Base-by-base conservation (phyloP, 345 rosid species). In the Eucalyptus shirleyi region DNA sequence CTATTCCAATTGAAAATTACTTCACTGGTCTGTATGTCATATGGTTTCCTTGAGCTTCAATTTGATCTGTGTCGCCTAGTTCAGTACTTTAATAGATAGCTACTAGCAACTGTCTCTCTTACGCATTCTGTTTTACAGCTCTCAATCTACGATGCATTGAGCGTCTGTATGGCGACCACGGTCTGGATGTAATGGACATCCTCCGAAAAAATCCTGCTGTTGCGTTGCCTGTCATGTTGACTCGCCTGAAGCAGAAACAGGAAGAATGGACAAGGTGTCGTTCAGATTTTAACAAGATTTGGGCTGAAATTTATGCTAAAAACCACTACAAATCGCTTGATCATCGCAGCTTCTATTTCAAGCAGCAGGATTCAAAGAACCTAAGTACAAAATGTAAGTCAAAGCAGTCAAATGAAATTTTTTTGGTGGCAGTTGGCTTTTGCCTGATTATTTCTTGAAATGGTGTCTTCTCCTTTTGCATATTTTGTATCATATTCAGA, bases 341-440 rank as follows among this genome's bases (percentile, higher is more conserved):
- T 94, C 99, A 98, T 90, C 99, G 98, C 87, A 98, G 99, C 95
- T 98, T 98, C 97, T 98, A 96, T 92, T 98, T 98, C 92, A 98
- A 97, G 95, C 98, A 98, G 92, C 98, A 98, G 94, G 99, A 98
- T 94, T 96, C 98, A 88, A 98, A 97, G 97, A 96, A 94, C 92
- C 92, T 98, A 96, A 96, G 97, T 92, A 92, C 96, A 87, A 98
- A 95, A 95, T 93, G 99, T 97, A 94, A 93, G 98, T 93, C 85
- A 40, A 77, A 77, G 23, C 85, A 2, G 15, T 77, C 47, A 77
- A 37, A 77, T 40, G 85, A 40, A 77, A 40, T 77, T 77, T 77
- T 77, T 40, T 77, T 40, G 30, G 85, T 40, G 47, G 30, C 47
- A 7, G 30, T 21, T 21, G 47, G 30, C 42, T 21, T 77, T 77